Base-by-base conservation (phyloP, 2,329 filamentous ascomycete species). In the Tolypocladium tundrense region DNA sequence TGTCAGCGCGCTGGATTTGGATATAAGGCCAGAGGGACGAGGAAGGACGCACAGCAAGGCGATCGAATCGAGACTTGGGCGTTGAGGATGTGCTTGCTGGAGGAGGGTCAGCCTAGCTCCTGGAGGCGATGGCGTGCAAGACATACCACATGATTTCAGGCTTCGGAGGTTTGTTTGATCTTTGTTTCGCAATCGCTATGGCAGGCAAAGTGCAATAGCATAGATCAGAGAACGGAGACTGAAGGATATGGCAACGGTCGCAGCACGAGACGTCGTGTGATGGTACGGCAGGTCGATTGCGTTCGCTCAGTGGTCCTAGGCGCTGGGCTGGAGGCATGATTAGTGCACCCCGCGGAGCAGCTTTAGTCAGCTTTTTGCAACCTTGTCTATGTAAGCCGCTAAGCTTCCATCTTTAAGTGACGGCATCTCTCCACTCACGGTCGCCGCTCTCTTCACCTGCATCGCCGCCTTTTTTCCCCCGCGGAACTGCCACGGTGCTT, bases 81-180 rank as follows among this genome's bases (percentile, higher is more conserved):
- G 80, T 99, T 99, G 73, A 99, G 86, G 69, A 99, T 81, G 79
- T 99, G 94, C 82, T 97, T 97, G 81, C 94, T 97, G 66, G 33
- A 33, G 55, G 58, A 55, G 1, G 16, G 14, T 53, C 39, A 54
- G 41, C 24, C 6, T n/a, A 13, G n/a, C 33, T 35, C 8, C 21
- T 11, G 48, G 7, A 21, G 24, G 5, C 35, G 11, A 16, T 21
- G 24, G 11, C 35, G 33, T 53, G 39, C 39, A 19, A 8, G 35
- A 57, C 69, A 57, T 69, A 76, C 74, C 74, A 76, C 74, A 76
- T 76, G 3, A n/a, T 27, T 41, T 10, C 27, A 27, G 10, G 14
- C 16, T 40, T 8, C n/a, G 16, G 40, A 10, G 24, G 24, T 1
- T 19, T 21, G 9, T 27, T 13, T 8, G 4, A 14, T 31, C 4